Base-by-base conservation (phyloP, 2,329 filamentous ascomycete species). In the Aaosphaeria pasadenensis region DNA sequence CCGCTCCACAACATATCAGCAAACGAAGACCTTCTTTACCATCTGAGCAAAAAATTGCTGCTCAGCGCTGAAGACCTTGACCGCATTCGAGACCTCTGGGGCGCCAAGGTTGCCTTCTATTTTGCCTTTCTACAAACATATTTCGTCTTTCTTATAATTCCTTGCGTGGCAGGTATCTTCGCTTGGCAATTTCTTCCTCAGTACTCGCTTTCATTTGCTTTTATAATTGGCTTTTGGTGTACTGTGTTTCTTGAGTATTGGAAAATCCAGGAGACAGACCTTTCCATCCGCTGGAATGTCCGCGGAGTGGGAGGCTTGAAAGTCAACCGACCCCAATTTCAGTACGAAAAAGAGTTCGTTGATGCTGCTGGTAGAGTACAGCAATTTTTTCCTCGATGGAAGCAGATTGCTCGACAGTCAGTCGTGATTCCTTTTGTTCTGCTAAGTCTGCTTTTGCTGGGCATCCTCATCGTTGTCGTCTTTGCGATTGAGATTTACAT, bases 1-100 rank as follows among this genome's bases (percentile, higher is more conserved):
- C 87, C 89, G 1, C 77, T 95, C 5, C 90, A 95, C 58, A 85
- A 95, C 63, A 82, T 85, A 60, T 71, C 73, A 9, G 88, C 89
- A 71, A 95, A 94, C 70, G 84, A 84, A 50, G 74, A 78, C 29
- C 88, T 90, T 81, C 81, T 95, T 54, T 84, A 86, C 63, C 79
- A 85, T 54, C 87, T 89, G 80, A 86, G 86, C 61, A 83, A 79
- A 43, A 88, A 87, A 67, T 87, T 86, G 51, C 77, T 85, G 39
- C 74, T 91, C 28, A 82, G 83, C 46, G 72, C 83, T 33, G 69
- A 78, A 43, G 82, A 90, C 59, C 74, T 95, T n/a, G 83, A 88
- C 62, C 79, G 82, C 42, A 90, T 95, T 53, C 82, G 87, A 29
- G 79, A 90, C 63, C 79, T 85, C 54, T 90, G 91, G 67, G 89